phyloP scores from a whole-genome alignment of 331 rosid genomes.

The Acacia pycnantha region DNA sequence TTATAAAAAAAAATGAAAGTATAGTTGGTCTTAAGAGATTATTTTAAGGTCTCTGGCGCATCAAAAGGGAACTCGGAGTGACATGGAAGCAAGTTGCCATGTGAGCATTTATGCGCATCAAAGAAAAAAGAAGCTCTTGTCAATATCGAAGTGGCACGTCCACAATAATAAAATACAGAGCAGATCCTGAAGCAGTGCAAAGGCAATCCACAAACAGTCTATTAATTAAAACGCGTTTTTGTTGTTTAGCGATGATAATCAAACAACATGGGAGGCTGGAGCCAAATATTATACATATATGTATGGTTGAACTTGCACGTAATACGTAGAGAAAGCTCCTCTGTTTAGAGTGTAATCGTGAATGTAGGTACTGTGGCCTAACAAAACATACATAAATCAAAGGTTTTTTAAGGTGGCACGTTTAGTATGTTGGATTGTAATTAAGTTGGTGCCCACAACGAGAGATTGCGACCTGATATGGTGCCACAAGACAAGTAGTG shows the following conservation, averaged over 20 bases:
- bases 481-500: neutral
- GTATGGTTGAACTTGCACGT: no score
- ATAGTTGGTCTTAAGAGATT: neutral
- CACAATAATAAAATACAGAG: neutral
- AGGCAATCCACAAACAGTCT: neutral
- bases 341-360: neutral
- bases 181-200: neutral
- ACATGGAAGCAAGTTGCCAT: neutral
- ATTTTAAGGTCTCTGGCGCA: neutral
- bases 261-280: neutral
- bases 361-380: neutral
- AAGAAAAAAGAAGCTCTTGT: neutral
- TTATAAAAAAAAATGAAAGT: no score
- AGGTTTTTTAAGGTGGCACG: neutral
- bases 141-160: neutral
- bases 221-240: neutral
- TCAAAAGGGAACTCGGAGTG: neutral
- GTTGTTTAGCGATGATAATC: neutral
- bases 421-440: neutral
- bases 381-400: neutral
- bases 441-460: neutral
- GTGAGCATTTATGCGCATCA: neutral
- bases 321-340: no score
- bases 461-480: neutral
- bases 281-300: no score